Evolutionary conservation across 805 yeast species (phyloP).

Genomic region (Saturnispora sekii): DNA sequence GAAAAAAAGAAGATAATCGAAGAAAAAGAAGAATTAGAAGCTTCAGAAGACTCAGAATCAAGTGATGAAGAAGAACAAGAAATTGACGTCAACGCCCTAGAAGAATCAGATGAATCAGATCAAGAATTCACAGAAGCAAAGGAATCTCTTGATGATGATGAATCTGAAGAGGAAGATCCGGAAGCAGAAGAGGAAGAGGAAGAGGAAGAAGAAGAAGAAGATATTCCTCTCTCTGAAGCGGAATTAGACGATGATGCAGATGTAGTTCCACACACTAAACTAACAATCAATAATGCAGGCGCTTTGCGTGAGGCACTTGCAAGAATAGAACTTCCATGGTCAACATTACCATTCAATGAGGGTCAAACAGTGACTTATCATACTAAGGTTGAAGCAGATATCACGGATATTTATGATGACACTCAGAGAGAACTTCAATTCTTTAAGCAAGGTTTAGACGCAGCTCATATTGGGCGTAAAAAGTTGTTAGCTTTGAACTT

Average conservation of each 20-base stretch:
- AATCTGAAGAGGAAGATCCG: slow-evolving; percentile 30
- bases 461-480: slow-evolving; percentile 64
- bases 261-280: slow-evolving; percentile 82
- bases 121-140: slow-evolving; percentile 13
- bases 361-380: slow-evolving; percentile 65
- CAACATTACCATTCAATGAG: slow-evolving; percentile 67
- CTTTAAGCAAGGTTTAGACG: slow-evolving; percentile 86
- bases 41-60: slow-evolving; percentile 28
- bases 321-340: slow-evolving; percentile 56
- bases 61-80: slow-evolving; percentile 28
- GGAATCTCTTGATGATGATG: slow-evolving; percentile 19
- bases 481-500: slow-evolving; percentile 60
- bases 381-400: slow-evolving; percentile 50
- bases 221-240: slow-evolving; percentile 80
- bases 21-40: slow-evolving; percentile 23
- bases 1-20: slow-evolving; percentile 24
- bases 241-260: slow-evolving; percentile 93
- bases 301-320: slow-evolving; percentile 67
- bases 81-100: slow-evolving; percentile 10
- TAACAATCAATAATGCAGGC: slow-evolving; percentile 79
- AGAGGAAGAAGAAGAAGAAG: slow-evolving; percentile 66
- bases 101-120: slow-evolving; percentile 24
- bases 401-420: slow-evolving; percentile 88
- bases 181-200: slow-evolving; percentile 35
- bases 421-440: slow-evolving; percentile 93